Conservation (phyloP, 2,329 filamentous ascomycete species). For the Aspergillus clavatus region DNA sequence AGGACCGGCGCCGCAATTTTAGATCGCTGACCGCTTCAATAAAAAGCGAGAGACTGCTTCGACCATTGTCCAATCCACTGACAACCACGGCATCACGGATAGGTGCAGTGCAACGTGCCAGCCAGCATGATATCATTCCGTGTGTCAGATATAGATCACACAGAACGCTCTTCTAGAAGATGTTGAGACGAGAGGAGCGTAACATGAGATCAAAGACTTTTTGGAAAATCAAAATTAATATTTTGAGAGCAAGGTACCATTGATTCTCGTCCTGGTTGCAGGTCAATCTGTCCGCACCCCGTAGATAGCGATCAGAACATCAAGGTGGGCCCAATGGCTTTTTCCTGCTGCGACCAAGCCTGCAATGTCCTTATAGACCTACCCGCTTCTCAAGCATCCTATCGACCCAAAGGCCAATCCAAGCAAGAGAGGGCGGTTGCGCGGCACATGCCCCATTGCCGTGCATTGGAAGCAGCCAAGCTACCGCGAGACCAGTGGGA, state of each 20-base stretch:
- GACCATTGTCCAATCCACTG: slow-evolving; percentile 2
- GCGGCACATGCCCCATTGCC: not conserved
- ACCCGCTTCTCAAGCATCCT: not conserved
- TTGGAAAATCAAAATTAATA: not conserved
- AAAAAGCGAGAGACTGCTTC: not conserved
- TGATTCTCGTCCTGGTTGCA: not conserved
- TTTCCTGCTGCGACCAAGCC: not conserved
- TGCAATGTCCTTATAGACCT: not conserved
- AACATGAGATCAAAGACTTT: not conserved
- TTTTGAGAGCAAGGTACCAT: not conserved
- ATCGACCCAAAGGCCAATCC: not conserved
- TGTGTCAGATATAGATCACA: slow-evolving; percentile 3
- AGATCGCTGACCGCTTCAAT: slow-evolving; percentile 6
- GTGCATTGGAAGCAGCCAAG: not conserved
- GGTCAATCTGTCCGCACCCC: not conserved
- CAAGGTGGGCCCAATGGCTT: not conserved
- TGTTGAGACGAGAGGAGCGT: slow-evolving; percentile 7
- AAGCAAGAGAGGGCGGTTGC: not conserved
- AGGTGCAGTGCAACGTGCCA: slow-evolving; percentile 14
- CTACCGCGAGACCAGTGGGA: not conserved
- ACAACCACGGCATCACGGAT: slow-evolving; percentile 12
- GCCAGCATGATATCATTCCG: slow-evolving; percentile 13
- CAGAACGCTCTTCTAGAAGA: slow-evolving; percentile 5
- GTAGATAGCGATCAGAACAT: not conserved
- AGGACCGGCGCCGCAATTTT: slow-evolving; percentile 8